A percentile compares a stretch with the other conserved stretches of the same genome.
Evolutionary conservation across 768 basidiomycete species (phyloP).

Genomic region (Russula griseocarnosa): DNA sequence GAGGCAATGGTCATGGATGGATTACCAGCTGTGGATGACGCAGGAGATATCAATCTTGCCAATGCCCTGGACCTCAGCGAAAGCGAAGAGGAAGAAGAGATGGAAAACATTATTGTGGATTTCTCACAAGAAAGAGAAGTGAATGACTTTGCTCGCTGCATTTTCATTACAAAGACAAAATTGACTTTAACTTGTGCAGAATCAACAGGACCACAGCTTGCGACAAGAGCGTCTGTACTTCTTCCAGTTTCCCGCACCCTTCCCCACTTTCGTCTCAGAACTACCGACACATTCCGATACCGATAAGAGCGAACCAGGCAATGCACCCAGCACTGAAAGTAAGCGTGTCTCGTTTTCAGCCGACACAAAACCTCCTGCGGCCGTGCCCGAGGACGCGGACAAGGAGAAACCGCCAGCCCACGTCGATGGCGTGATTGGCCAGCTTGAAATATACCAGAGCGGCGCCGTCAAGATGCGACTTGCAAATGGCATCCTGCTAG

Average conservation of each 20-base stretch:
- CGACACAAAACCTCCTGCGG: conserved; percentile 51
- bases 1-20: conserved; percentile 32
- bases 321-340: conserved; percentile 17
- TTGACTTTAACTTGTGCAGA: conserved; percentile 4
- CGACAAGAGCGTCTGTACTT: conserved; percentile 73
- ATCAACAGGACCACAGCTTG: conserved; percentile 46
- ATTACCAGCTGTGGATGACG: conserved; percentile 21
- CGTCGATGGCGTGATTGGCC: conserved; percentile 77
- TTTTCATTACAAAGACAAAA: neutral
- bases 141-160: conserved; percentile 14
- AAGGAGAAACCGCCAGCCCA: conserved; percentile 29
- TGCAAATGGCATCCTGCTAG: conserved; percentile 73
- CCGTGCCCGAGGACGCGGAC: conserved; percentile 33
- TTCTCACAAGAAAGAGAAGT: conserved; percentile 52
- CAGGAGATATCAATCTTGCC: conserved; percentile 44
- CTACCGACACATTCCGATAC: conserved; percentile 31
- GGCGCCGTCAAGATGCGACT: conserved; percentile 86
- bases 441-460: conserved; percentile 78
- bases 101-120: conserved; percentile 73
- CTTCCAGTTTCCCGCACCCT: conserved; percentile 86
- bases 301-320: conserved; percentile 25
- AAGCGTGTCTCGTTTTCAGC: conserved; percentile 65
- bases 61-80: conserved; percentile 70
- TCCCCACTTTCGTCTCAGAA: conserved; percentile 63
- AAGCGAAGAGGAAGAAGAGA: conserved; percentile 72